Percentiles rank a stretch among this genome's conserved stretches.
These are phyloP conservation scores for Yamadazyma tumulicola DNA, from an alignment of 805 yeast genomes.

Conservation along the genomic window DNA sequence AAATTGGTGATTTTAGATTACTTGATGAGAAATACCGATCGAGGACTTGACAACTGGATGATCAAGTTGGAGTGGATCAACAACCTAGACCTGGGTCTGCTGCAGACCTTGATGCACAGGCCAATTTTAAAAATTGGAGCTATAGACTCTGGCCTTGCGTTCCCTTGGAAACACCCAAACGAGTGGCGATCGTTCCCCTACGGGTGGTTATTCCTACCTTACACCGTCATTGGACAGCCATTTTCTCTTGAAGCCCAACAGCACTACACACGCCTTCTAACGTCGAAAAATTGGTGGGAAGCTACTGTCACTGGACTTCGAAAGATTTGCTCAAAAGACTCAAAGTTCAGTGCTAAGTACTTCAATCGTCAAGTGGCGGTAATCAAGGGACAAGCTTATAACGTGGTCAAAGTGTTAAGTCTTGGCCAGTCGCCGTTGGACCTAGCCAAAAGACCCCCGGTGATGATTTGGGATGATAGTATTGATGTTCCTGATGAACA, in stretches of 20 bases:
- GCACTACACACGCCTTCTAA: slow-evolving; percentile 55
- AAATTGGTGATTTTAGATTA: slow-evolving; percentile 69
- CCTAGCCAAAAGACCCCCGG: slow-evolving; percentile 54
- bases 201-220: slow-evolving; percentile 73
- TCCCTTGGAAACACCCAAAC: slow-evolving; percentile 82
- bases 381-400: slow-evolving; percentile 74
- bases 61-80: slow-evolving; percentile 47
- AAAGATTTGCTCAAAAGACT: slow-evolving; percentile 50
- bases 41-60: slow-evolving; percentile 81
- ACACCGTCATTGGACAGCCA: slow-evolving; percentile 62
- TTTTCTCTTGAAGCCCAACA: slow-evolving; percentile 53
- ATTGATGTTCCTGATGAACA: slow-evolving; percentile 48
- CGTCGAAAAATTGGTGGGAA: slow-evolving; percentile 71
- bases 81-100: background rate
- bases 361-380: slow-evolving; percentile 69
- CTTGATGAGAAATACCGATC: slow-evolving; percentile 69
- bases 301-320: slow-evolving; percentile 46
- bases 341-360: slow-evolving; percentile 62
- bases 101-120: slow-evolving; percentile 10
- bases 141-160: slow-evolving; percentile 70
- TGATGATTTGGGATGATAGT: slow-evolving; percentile 57
- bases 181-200: slow-evolving; percentile 78
- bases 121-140: slow-evolving; percentile 60
- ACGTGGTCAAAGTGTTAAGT: slow-evolving; percentile 64
- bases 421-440: slow-evolving; percentile 65